A percentile compares a stretch with the other conserved stretches of the same genome.
Conservation (phyloP, 768 basidiomycete species). For the Boletellus sp. region DNA sequence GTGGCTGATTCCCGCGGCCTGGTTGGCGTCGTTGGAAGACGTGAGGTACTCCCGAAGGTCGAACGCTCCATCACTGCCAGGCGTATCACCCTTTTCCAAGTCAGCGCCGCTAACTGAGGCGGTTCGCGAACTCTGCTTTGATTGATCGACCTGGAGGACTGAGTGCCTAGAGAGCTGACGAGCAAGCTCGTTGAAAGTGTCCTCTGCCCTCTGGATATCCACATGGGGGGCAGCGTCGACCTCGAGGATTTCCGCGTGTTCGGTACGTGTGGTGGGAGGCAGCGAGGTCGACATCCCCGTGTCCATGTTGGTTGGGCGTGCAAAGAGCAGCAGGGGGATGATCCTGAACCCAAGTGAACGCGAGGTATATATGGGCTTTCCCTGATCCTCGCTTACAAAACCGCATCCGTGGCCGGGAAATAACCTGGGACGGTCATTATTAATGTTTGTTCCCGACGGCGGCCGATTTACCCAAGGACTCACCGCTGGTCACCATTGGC, state of each 20-base stretch:
- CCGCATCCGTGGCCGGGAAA: not conserved
- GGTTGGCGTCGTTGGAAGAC: slow-evolving; percentile 62
- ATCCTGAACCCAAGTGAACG: not conserved
- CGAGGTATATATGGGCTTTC: slow-evolving; percentile 13
- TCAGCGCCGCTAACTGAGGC: slow-evolving; percentile 31
- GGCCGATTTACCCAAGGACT: not conserved
- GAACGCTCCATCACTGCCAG: slow-evolving; percentile 37
- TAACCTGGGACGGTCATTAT: not conserved
- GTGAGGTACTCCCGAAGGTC: slow-evolving; percentile 67
- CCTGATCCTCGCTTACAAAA: slow-evolving; percentile 15
- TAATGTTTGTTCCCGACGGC: not conserved
- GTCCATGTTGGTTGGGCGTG: slow-evolving; percentile 8
- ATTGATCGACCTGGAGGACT: not conserved
- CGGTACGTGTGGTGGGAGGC: not conserved
- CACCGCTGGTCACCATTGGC: no score
- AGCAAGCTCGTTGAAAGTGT: slow-evolving; percentile 53
- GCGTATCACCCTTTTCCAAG: slow-evolving; percentile 40
- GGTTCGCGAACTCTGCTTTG: slow-evolving; percentile 21
- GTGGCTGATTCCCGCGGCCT: slow-evolving; percentile 62
- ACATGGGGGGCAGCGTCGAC: slow-evolving; percentile 35
- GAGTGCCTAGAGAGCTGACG: slow-evolving; percentile 32
- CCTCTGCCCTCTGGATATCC: slow-evolving; percentile 48
- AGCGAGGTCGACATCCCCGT: not conserved
- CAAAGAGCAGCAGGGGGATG: not conserved
- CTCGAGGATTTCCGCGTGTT: slow-evolving; percentile 20